Conservation (phyloP, 768 basidiomycete species). For the Serendipita sp. region DNA sequence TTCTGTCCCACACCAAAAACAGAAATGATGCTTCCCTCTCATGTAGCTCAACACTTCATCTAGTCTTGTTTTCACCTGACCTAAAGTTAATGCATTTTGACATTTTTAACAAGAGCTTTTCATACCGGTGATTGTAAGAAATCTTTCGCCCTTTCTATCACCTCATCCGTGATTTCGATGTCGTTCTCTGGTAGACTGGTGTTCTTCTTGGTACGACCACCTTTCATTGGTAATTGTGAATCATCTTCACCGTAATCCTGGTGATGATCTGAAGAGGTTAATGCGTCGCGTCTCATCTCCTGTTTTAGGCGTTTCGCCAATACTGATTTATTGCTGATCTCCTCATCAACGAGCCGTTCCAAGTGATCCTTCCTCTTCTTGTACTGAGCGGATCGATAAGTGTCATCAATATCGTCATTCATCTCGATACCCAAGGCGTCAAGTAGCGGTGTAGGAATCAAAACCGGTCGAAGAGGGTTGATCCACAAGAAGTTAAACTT, state of each 20-base stretch:
- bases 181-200: conserved; percentile 13
- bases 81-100: background rate
- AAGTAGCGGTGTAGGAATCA: conserved; percentile 50
- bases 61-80: conserved; percentile 55
- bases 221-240: conserved; percentile 11
- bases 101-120: background rate
- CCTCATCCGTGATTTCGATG: conserved; percentile 33
- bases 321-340: conserved; percentile 14
- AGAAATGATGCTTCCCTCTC: conserved; percentile 54
- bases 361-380: background rate
- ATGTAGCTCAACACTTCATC: conserved; percentile 54
- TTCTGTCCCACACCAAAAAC: conserved; percentile 78
- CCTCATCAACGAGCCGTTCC: conserved; percentile 5
- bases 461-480: conserved; percentile 43
- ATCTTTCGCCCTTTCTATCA: conserved; percentile 48
- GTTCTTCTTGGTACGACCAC: conserved; percentile 6
- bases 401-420: conserved; percentile 21
- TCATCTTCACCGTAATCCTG: conserved; percentile 22
- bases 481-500: conserved; percentile 77
- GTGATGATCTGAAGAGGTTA: conserved; percentile 30
- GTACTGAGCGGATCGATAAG: conserved; percentile 10
- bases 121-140: conserved; percentile 52
- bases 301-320: conserved; percentile 33
- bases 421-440: conserved; percentile 28
- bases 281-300: conserved; percentile 62